Evolutionary conservation across 805 yeast genomes (phyloP), one percentile per base, ranked within the genome.

Genomic region (Candida adriatica): DNA sequence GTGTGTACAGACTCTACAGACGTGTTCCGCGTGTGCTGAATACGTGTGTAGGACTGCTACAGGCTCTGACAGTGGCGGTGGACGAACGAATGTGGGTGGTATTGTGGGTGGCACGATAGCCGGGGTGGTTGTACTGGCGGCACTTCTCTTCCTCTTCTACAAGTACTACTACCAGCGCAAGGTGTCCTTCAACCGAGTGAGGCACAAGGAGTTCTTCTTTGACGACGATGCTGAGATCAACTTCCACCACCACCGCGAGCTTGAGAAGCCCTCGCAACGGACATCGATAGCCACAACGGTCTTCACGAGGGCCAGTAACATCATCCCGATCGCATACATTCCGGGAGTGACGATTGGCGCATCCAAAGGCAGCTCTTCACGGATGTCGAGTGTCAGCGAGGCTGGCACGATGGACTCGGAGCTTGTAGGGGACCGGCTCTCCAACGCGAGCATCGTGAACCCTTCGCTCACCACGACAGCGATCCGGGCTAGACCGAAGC

Each of bases 271-370:
- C 34, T 47, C 51, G 3, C 34, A 45, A 18, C 40, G 56, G 34
- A 38, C 44, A 10, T 46, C 59, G 27, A 42, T 63, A 19, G 81
- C 88, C 7, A 71, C 82, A 18, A 72, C 87, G 6, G 72, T 79
- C 10, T 65, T 79, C 29, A 79, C 92, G 8, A 75, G 80, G 46
- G 94, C 94, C 4, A 82, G 94, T 10, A 87, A 88, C 55, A 77
- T 88, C 42, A 70, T 88, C 39, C 95, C 95, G 13, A 80, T 90
- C 35, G 95, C 95, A 3, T 88, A 87, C 52, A 84, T 88, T 38
- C 97, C 96, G 0, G 96, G 96, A 22, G 96, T 87, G 27, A 83
- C 87, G 5, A 73, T 75, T 15, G 63, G 79, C 16, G 67, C 39
- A 8, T 33, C 25, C 2, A 33, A 23, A 9, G 20, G 27, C 16